Conservation (phyloP, 2,329 filamentous ascomycete species). For the Cladorrhinum sp. region DNA sequence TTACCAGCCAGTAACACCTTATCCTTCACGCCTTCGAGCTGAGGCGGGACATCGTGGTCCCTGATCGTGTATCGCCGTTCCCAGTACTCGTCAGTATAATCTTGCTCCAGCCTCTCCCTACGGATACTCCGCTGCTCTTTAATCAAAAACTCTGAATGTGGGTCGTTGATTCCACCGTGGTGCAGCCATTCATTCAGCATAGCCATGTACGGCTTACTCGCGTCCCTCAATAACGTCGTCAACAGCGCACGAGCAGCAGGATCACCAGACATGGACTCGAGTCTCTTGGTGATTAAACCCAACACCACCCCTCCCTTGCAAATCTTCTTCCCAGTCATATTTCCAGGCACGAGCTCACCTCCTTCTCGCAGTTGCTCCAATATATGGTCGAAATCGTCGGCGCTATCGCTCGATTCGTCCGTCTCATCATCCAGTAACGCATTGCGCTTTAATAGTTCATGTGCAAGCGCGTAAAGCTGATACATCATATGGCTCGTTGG, state of each 20-base stretch:
- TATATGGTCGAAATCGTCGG: conserved; percentile 87
- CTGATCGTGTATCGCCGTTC: conserved; percentile 95
- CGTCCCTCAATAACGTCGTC: conserved; percentile 78
- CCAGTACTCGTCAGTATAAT: conserved; percentile 99
- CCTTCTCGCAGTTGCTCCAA: conserved; percentile 85
- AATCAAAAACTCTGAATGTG: conserved; percentile 89
- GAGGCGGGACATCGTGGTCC: conserved; percentile 85
- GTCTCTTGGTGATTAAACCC: conserved; percentile 75
- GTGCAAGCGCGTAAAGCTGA: conserved; percentile 82
- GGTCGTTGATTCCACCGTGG: conserved; percentile 90
- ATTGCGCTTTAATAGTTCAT: conserved; percentile 85
- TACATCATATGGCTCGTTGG: conserved; percentile 88
- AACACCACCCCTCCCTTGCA: conserved; percentile 98
- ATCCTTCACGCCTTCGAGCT: conserved; percentile 85
- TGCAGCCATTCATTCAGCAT: conserved; percentile 99
- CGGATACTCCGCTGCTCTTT: conserved; percentile 95
- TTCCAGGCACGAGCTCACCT: conserved; percentile 73
- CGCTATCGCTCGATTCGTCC: conserved; percentile 68
- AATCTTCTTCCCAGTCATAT: conserved; percentile 81
- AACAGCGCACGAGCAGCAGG: conserved; percentile 80
- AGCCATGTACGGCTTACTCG: conserved; percentile 90
- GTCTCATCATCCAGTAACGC: conserved; percentile 79
- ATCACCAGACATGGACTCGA: conserved; percentile 90
- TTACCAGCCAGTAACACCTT: conserved; percentile 95
- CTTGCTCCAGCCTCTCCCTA: conserved; percentile 84